A percentile compares a stretch with the other conserved stretches of the same genome.
Conservation (phyloP, 768 basidiomycete species). For the Thelephora ganbajun region DNA sequence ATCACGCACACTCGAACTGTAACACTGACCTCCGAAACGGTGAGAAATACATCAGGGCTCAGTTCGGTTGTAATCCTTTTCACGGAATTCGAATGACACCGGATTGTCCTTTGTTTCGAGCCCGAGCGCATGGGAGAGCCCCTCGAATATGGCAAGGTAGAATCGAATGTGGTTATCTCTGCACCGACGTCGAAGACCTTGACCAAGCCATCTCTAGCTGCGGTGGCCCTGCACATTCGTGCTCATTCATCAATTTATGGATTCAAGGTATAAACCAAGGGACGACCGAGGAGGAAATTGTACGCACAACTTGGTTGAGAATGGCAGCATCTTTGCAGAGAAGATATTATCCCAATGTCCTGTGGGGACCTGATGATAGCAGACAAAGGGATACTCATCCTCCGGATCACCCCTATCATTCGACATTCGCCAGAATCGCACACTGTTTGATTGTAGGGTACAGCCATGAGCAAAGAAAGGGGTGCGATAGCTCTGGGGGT, state of each 20-base stretch:
- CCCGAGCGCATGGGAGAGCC: constrained; percentile 28
- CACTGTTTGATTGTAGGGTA: constrained; percentile 20
- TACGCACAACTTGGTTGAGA: constrained; percentile 63
- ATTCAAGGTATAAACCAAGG: neutral
- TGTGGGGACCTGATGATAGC: constrained; percentile 55
- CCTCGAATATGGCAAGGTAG: constrained; percentile 25
- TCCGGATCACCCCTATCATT: constrained; percentile 22
- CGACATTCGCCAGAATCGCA: constrained; percentile 67
- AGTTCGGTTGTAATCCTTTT: constrained; percentile 75
- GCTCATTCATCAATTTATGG: constrained; percentile 4
- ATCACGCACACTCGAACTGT: constrained; percentile 8
- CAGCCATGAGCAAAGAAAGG: neutral
- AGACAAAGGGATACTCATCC: constrained; percentile 50
- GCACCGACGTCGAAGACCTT: constrained; percentile 60
- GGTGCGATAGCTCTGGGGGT: neutral
- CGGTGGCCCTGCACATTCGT: constrained; percentile 37
- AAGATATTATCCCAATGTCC: constrained; percentile 82
- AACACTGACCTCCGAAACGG: constrained; percentile 57
- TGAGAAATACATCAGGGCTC: constrained; percentile 61
- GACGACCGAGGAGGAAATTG: neutral
- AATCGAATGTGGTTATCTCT: constrained; percentile 12
- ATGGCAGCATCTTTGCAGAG: constrained; percentile 66
- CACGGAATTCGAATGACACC: constrained; percentile 59
- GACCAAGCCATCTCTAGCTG: constrained; percentile 64
- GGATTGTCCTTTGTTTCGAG: constrained; percentile 37